Base-by-base conservation (phyloP, 2,329 filamentous ascomycete genomes). In the Aspergillus uvarum region DNA sequence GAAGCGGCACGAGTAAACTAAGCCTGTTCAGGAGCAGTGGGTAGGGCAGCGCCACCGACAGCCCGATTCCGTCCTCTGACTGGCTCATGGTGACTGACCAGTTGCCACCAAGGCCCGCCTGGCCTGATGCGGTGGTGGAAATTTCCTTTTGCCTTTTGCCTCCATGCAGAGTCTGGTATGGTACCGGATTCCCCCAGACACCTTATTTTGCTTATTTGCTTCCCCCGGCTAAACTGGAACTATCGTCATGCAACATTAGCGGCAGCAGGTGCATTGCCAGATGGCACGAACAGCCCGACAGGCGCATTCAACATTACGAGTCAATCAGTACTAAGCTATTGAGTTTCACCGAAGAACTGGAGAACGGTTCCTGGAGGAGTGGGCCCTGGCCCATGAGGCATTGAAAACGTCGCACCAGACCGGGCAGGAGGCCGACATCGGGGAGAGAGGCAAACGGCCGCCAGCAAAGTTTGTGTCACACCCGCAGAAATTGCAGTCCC, bases 401-500 rank as follows among this genome's bases (percentile, higher is more conserved):
- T 12, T 35, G 32, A 35, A 35, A 35, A 35, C 32, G 32, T 35
- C 32, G 32, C 32, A 35, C 32, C 32, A 35, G 32, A 2, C 32
- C 38, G 26, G 8, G 10, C 29, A 29, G 12, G 3, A 31, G 31
- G 24, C 53, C 53, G 53, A 55, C 26, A 47, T 55, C 53, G 53
- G 53, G 21, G 53, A 42, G 53, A 42, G 53, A 47, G 26, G 42
- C 26, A 31, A 32, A 47, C 53, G 42, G 53, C 32, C 1, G 12
- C 14, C 42, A 19, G 38, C 38, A 54, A 54, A 54, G 24, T 54
- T 47, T 54, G 52, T 54, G 52, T 54, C 52, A 54, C 52, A 10
- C 38, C 52, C 29, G 42, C 53, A 55, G 53, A 55, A 44, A 55
- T 48, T 55, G 53, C 53, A 22, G 21, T 48, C 21, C 12, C 6